Evolutionary conservation across 2,329 filamentous ascomycete genomes (phyloP).

Genomic region (Truncatella angustata): DNA sequence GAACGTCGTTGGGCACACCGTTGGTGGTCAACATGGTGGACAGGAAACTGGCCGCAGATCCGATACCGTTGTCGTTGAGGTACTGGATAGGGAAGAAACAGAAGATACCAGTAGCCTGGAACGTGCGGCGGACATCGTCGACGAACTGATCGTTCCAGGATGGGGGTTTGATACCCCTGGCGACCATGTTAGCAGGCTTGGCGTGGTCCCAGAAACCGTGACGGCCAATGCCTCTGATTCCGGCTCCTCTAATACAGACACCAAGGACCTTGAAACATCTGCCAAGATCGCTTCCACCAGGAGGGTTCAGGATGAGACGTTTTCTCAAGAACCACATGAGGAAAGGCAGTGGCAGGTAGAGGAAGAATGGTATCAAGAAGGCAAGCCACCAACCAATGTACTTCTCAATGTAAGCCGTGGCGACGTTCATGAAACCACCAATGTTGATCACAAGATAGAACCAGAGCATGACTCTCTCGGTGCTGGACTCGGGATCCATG

Average conservation of each 20-base stretch:
- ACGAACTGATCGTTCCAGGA: conserved; percentile 66
- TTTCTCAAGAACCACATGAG: conserved; percentile 41
- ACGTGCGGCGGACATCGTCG: conserved; percentile 60
- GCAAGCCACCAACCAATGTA: conserved; percentile 50
- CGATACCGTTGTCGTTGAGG: conserved; percentile 49
- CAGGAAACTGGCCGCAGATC: conserved; percentile 45
- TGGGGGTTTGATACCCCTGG: conserved; percentile 34
- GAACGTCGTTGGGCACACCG: conserved; percentile 49
- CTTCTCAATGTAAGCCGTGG: conserved; percentile 51
- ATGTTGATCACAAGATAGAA: conserved; percentile 57
- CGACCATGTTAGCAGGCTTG: conserved; percentile 53
- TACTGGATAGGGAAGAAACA: conserved; percentile 49
- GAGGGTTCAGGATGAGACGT: conserved; percentile 41
- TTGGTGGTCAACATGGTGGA: conserved; percentile 46
- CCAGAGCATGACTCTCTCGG: conserved; percentile 66
- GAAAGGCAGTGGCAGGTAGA: conserved; percentile 40
- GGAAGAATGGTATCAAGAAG: conserved; percentile 41
- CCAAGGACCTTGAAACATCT: conserved; percentile 41
- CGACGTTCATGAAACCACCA: conserved; percentile 50
- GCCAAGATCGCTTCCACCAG: conserved; percentile 43
- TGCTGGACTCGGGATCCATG: conserved; percentile 64
- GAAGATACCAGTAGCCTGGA: conserved; percentile 60
- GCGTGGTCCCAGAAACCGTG: conserved; percentile 57
- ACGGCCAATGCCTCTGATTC: conserved; percentile 36
- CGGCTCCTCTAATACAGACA: conserved; percentile 38